These are phyloP conservation scores for Fusarium aywerte DNA, from an alignment of 2,329 filamentous ascomycete species.

Conservation along the genomic window DNA sequence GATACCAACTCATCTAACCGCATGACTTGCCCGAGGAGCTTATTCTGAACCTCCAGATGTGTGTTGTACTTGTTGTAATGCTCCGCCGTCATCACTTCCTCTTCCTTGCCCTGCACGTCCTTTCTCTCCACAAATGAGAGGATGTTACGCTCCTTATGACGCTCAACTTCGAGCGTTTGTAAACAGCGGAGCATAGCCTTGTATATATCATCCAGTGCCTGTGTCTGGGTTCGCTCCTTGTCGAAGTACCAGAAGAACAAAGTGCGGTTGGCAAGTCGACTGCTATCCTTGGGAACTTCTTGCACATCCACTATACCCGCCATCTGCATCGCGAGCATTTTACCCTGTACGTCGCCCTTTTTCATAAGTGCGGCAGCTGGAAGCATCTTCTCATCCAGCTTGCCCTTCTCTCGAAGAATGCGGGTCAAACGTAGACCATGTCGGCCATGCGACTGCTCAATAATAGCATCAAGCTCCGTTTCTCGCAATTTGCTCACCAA, in stretches of 20 bases:
- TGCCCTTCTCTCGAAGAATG: slow-evolving; percentile 86
- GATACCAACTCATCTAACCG: slow-evolving; percentile 87
- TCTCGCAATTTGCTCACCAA: slow-evolving; percentile 78
- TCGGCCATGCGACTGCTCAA: slow-evolving; percentile 80
- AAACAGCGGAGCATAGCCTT: slow-evolving; percentile 88
- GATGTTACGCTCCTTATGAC: slow-evolving; percentile 75
- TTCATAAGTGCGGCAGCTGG: slow-evolving; percentile 84
- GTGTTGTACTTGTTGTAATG: slow-evolving; percentile 73
- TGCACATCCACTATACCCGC: slow-evolving; percentile 90
- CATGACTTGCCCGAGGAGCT: slow-evolving; percentile 80
- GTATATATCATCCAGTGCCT: slow-evolving; percentile 83
- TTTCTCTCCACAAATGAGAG: slow-evolving; percentile 84
- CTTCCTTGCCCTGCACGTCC: slow-evolving; percentile 86
- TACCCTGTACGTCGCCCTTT: slow-evolving; percentile 84
- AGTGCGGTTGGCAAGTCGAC: slow-evolving; percentile 82
- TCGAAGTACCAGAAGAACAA: slow-evolving; percentile 96
- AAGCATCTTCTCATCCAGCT: slow-evolving; percentile 92
- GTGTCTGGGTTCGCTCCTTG: slow-evolving; percentile 73
- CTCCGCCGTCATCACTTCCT: slow-evolving; percentile 78
- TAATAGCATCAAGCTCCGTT: slow-evolving; percentile 82
- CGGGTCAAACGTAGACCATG: slow-evolving; percentile 84
- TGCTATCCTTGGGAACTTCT: slow-evolving; percentile 90
- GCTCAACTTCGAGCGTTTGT: slow-evolving; percentile 82
- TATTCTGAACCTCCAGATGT: slow-evolving; percentile 73
- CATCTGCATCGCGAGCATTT: slow-evolving; percentile 86